A percentile compares a stretch with the other conserved stretches of the same genome.
These are phyloP conservation scores for Cladophialophora exuberans DNA, from an alignment of 2,329 filamentous ascomycete species.

Conservation along the genomic window DNA sequence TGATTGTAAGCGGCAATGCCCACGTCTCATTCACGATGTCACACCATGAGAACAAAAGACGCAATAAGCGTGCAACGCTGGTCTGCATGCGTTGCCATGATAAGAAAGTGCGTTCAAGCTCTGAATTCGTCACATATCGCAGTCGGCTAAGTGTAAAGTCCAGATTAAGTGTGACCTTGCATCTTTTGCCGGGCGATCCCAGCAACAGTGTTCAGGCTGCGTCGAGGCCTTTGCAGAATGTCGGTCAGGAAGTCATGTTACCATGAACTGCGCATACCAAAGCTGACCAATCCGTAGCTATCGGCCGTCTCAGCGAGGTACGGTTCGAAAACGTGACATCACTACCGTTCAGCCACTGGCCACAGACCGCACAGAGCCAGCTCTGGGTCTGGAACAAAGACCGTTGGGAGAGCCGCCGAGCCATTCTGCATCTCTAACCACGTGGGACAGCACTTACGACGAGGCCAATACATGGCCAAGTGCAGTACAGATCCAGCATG, in stretches of 20 bases:
- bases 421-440: background rate
- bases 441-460: background rate
- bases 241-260: background rate
- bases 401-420: background rate
- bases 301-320: slow-evolving; percentile 6
- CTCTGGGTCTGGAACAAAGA: background rate
- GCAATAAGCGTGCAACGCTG: slow-evolving; percentile 4
- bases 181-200: background rate
- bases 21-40: background rate
- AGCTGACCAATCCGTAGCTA: background rate
- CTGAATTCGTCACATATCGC: background rate
- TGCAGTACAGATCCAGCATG: background rate
- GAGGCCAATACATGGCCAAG: background rate
- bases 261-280: background rate
- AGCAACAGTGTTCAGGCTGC: slow-evolving; percentile 5
- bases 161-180: slow-evolving; percentile 11
- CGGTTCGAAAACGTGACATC: slow-evolving; percentile 4
- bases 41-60: background rate
- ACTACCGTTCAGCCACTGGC: background rate
- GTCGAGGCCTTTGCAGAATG: slow-evolving; percentile 10
- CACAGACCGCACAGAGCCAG: background rate
- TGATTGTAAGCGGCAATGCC: no score
- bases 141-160: background rate
- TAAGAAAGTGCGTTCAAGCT: slow-evolving; percentile 8
- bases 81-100: slow-evolving; percentile 15